Conservation (phyloP, 805 yeast species). For the Spathaspora gorwiae region DNA sequence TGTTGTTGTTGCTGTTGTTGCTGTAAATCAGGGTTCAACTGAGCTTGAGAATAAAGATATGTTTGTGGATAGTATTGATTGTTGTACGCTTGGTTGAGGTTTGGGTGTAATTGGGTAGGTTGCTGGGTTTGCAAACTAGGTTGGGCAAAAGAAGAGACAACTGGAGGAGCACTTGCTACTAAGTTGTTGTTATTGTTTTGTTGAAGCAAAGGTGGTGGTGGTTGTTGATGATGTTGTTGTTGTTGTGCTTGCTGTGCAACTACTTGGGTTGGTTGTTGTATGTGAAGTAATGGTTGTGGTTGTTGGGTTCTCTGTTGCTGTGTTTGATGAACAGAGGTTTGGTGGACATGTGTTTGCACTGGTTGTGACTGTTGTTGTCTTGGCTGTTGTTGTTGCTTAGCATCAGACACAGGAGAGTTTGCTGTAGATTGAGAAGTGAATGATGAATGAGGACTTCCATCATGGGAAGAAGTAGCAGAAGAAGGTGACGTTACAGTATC, state of each 20-base stretch:
- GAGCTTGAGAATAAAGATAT: conserved; percentile 1
- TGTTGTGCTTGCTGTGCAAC: neutral
- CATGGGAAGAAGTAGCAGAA: conserved; percentile 11
- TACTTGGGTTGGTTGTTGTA: neutral
- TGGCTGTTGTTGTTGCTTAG: conserved; percentile 3
- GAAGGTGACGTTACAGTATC: conserved; percentile 21
- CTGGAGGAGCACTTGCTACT: too few species aligned
- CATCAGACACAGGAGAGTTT: conserved; percentile 27
- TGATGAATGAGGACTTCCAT: conserved; percentile 32
- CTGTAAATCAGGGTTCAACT: neutral
- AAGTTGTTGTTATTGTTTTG: neutral
- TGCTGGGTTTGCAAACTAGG: neutral
- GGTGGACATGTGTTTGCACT: neutral
- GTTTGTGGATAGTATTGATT: conserved; percentile 3
- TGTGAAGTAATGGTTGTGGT: neutral
- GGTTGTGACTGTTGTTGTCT: conserved; percentile 3
- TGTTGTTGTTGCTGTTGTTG: conserved; percentile 3
- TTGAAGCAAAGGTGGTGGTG: neutral
- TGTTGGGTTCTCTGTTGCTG: neutral
- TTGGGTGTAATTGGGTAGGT: conserved; percentile 3
- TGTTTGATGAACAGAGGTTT: neutral
- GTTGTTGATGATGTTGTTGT: neutral
- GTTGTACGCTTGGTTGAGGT: conserved; percentile 4
- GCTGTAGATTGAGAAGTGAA: conserved; percentile 35
- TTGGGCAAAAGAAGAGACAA: neutral